Evolutionary conservation across 768 basidiomycete genomes (phyloP), one percentile per base, ranked within the genome.

Genomic region (Termitomyces sp.): DNA sequence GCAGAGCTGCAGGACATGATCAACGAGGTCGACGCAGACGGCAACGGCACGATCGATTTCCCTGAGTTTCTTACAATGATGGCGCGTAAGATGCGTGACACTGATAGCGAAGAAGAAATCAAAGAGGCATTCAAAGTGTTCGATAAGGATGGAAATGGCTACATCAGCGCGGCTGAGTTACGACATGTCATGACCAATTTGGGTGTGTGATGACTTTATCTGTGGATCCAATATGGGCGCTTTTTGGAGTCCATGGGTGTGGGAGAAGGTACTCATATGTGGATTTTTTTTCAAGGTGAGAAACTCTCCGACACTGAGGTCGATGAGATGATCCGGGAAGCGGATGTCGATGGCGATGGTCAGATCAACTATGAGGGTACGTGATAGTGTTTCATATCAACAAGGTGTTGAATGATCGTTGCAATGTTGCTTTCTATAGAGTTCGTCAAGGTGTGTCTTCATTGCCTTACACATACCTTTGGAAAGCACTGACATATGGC

Each of bases 91-190:
- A 93, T 93, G 90, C 86, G 87, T 69, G 91, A 95, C 70, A 90
- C 90, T 24, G 94, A 95, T 69, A 83, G 83, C 64, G 93, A 97
- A 73, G 94, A 94, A 72, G 95, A 97, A 76, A 90, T 98, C 73
- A 86, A 85, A 71, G 92, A 95, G 78, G 96, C 96, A 26, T 98
- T 98, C 84, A 90, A 90, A 73, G 92, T 94, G 55, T 97, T 97
- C 66, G 95, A 98, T 74, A 94, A 92, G 83, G 92, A 98, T 67
- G 90, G 90, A 13, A 94, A 93, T 65, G 95, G 94, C 18, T 90
- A 79, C 67, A 97, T 98, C 74, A 87, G 81, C 36, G 84, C 90
- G 5, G 85, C 86, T 2, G 95, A 98, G 78, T 73, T 97, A 71
- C 81, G 87, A 68, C 87, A 90, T 65, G 92, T 97, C 65, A 96